A percentile compares a stretch with the other conserved stretches of the same genome.
Evolutionary conservation across 176 grass and related monocot species (phyloP).

Genomic region (Rhynchospora breviuscula): DNA sequence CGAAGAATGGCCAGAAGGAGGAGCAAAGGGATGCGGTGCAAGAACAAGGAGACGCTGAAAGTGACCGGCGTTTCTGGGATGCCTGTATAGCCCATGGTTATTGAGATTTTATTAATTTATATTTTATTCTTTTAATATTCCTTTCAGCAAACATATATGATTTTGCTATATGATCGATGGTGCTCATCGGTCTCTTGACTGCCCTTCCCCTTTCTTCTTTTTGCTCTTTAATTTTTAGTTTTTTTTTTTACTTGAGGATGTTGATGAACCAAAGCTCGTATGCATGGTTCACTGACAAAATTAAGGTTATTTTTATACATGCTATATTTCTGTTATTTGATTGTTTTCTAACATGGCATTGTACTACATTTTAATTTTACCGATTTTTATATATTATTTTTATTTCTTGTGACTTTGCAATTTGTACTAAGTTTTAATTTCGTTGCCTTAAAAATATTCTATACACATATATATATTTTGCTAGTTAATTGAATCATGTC

Average conservation of each 20-base stretch:
- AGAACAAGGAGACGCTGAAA: background rate
- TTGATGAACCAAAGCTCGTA: background rate
- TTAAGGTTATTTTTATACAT: background rate
- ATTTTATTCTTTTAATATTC: background rate
- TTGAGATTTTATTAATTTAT: background rate
- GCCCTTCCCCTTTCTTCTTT: background rate
- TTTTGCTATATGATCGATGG: background rate
- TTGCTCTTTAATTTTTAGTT: background rate
- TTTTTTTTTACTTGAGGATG: background rate
- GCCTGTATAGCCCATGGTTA: conserved; percentile 44
- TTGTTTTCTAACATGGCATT: background rate
- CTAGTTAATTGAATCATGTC: background rate
- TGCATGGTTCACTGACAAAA: background rate
- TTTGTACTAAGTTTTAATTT: background rate
- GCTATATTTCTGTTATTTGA: background rate
- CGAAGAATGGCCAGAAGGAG: background rate
- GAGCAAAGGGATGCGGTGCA: background rate
- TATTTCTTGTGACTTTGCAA: background rate
- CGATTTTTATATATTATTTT: background rate
- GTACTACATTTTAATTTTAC: background rate
- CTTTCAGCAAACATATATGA: background rate
- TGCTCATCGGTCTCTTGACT: background rate
- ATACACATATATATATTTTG: background rate
- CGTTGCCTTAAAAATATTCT: background rate
- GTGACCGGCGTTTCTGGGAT: conserved; percentile 39